These are phyloP conservation scores for Hordeum marinum DNA, from an alignment of 176 grass and related monocot genomes.

Conservation along the genomic window DNA sequence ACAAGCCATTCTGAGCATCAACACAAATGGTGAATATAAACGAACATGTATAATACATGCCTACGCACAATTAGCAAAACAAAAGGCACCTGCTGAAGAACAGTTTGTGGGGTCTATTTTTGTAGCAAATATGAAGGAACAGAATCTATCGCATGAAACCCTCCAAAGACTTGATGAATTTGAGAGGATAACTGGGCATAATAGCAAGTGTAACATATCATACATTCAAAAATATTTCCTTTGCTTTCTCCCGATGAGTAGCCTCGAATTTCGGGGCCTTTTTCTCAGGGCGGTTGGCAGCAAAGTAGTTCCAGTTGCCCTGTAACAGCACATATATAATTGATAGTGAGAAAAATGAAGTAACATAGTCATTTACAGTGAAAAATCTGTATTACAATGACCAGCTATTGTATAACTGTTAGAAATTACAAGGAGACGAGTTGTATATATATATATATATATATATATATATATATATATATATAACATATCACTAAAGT, in stretches of 20 bases:
- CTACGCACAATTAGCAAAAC: background rate
- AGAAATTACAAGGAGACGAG: background rate
- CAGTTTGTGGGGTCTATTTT: background rate
- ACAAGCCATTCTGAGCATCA: background rate
- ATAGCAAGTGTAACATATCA: slow-evolving; percentile 16
- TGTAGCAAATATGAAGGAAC: background rate
- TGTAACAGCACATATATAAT: slow-evolving; percentile 25
- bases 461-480: background rate
- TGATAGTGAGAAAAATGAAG: background rate
- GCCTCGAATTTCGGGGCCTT: slow-evolving; percentile 93
- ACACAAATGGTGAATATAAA: background rate
- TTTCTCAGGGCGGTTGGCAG: slow-evolving; percentile 89
- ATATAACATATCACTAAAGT: background rate
- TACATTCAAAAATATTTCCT: slow-evolving; percentile 85
- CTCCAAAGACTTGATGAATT: background rate
- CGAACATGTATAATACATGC: background rate
- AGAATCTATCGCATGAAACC: background rate
- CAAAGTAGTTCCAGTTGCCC: slow-evolving; percentile 99
- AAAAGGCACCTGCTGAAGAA: background rate
- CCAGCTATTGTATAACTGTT: background rate
- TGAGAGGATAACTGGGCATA: background rate
- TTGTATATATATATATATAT: background rate
- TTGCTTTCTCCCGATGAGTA: slow-evolving; percentile 92
- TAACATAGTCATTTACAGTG: background rate
- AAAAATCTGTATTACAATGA: background rate